These are phyloP conservation scores for Bipolaris zeicola DNA, from an alignment of 2,329 filamentous ascomycete genomes.

Conservation along the genomic window DNA sequence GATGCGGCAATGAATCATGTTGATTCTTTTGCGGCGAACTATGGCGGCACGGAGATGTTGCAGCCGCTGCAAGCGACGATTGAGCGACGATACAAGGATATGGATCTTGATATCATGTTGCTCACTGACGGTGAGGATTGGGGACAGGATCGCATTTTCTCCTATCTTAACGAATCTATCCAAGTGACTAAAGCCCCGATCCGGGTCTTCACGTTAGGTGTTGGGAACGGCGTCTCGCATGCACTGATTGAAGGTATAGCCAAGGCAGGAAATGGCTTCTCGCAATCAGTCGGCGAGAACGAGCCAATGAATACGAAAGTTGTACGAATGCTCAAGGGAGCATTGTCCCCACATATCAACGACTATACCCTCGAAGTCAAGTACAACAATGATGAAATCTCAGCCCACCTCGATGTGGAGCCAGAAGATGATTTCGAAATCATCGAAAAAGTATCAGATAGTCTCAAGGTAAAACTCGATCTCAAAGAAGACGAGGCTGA, in stretches of 20 bases:
- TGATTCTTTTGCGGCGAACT: slow-evolving; percentile 51
- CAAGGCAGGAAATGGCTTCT: slow-evolving; percentile 62
- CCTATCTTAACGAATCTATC: slow-evolving; percentile 54
- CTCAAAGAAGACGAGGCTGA: slow-evolving; percentile 20
- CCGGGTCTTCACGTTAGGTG: slow-evolving; percentile 63
- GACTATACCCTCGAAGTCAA: slow-evolving; percentile 69
- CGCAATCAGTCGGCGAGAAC: slow-evolving; percentile 64
- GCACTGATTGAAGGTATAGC: slow-evolving; percentile 65
- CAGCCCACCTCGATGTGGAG: slow-evolving; percentile 3
- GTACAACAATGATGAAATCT: slow-evolving; percentile 51
- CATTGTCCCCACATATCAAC: slow-evolving; percentile 67
- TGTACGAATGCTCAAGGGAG: slow-evolving; percentile 75
- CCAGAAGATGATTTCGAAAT: slow-evolving; percentile 64
- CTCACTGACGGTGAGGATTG: slow-evolving; percentile 63
- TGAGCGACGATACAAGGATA: slow-evolving; percentile 52
- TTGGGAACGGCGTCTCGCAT: slow-evolving; percentile 61
- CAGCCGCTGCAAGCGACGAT: slow-evolving; percentile 56
- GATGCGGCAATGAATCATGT: slow-evolving; percentile 53
- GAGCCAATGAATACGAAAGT: slow-evolving; percentile 73
- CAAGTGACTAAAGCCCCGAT: slow-evolving; percentile 51
- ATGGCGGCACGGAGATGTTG: slow-evolving; percentile 62
- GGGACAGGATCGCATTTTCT: slow-evolving; percentile 56
- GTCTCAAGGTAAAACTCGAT: slow-evolving; percentile 50
- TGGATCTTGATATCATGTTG: slow-evolving; percentile 60
- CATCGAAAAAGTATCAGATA: slow-evolving; percentile 63